A percentile compares a stretch with the other conserved stretches of the same genome.
These are phyloP conservation scores for Lodderomyces jiufengensis DNA, from an alignment of 1,139 yeast species.

Conservation along the genomic window DNA sequence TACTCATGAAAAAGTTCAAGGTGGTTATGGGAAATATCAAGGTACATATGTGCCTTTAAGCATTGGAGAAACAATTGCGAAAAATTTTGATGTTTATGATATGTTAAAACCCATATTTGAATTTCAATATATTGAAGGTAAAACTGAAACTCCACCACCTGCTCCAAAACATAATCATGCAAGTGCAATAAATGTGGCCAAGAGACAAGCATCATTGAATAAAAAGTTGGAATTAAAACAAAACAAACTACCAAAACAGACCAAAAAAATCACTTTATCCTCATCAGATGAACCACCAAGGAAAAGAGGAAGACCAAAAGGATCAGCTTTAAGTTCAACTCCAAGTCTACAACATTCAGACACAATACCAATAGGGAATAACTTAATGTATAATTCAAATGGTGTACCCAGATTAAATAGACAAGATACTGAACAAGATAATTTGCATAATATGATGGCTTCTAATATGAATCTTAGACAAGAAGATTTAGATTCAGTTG, in stretches of 20 bases:
- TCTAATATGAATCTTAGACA: conserved; percentile 33
- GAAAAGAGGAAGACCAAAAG: conserved; percentile 48
- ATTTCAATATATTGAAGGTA: conserved; percentile 53
- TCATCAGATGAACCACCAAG: conserved; percentile 37
- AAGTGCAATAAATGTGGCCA: conserved; percentile 50
- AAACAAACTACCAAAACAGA: conserved; percentile 4
- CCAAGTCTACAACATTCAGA: conserved; percentile 30
- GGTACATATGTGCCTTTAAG: conserved; percentile 89
- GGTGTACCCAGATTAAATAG: conserved; percentile 27
- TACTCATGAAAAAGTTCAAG: conserved; percentile 87
- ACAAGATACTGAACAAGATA: conserved; percentile 45
- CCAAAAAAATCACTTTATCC: conserved; percentile 4
- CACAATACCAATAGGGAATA: conserved; percentile 31
- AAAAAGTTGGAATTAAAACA: conserved; percentile 9
- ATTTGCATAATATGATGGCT: conserved; percentile 35
- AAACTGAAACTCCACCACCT: conserved; percentile 66
- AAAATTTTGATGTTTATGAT: conserved; percentile 67
- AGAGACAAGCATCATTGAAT: conserved; percentile 23
- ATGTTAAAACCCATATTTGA: conserved; percentile 68
- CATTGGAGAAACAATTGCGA: conserved; percentile 63
- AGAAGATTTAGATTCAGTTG: conserved; percentile 39
- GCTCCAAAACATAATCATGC: conserved; percentile 86
- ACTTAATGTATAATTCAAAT: conserved; percentile 21
- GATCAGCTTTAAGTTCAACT: conserved; percentile 24
- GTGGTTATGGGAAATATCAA: conserved; percentile 92